Base-by-base conservation (phyloP, 345 rosid species). In the Syzygium jambos region DNA sequence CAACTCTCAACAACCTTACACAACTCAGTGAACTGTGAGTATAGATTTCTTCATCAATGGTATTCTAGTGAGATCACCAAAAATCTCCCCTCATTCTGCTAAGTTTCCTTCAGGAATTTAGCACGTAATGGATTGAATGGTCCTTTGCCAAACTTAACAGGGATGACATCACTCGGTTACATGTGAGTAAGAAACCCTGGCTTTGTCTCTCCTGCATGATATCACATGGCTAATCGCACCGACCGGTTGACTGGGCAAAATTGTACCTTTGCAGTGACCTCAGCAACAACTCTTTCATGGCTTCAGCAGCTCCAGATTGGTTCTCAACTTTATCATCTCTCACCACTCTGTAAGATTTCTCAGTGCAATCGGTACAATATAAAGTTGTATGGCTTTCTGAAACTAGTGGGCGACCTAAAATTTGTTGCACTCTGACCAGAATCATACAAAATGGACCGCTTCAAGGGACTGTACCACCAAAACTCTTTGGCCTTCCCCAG, bases 241-340 rank as follows among this genome's bases (percentile, higher is more conserved):
- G 56, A 29, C 11, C 5, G 85, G 41, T 84, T 8, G 43, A 84
- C 43, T 21, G 19, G 65, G 89, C 21, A 52, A 68, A 68, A 85
- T 29, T 29, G 4, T 55, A 38, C 38, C 86, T 52, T 89, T 80
- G 86, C 97, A 98, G 99, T 91, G 99, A 98, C 87, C 94, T 98
- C 29, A 98, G 99, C 92, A 96, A 92, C 88, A 96, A 96, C 88
- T 93, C 96, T 27, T 98, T 98, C 90, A 92, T 88, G 54, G 92
- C 95, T 86, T 91, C 99, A 41, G 93, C 91, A 56, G 91, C 96
- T 91, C 99, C 99, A 78, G 85, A 84, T 85, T 98, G 99, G 99
- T 94, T 98, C 91, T 95, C 98, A 57, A 93, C 96, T 86, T 93
- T 96, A 88, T 92, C 96, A 27, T 95, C 97, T 38, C 96, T 98